These are phyloP conservation scores for Mycena metata DNA, from an alignment of 768 basidiomycete genomes.

Conservation along the genomic window DNA sequence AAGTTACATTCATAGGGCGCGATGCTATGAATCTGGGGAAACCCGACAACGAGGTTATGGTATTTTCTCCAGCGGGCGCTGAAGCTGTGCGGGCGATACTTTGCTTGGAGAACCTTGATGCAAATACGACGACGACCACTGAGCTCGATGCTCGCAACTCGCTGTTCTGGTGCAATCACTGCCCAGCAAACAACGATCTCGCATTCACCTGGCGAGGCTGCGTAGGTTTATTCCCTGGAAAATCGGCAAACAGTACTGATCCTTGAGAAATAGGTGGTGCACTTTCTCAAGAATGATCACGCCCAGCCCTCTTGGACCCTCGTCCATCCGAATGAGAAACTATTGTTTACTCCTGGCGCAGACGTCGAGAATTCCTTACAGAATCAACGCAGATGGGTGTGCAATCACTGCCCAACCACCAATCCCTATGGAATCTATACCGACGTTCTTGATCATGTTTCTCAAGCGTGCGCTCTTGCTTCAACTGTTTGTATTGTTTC, in stretches of 20 bases:
- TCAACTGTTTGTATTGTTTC: too few species aligned
- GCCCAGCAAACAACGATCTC: neutral
- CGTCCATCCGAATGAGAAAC: neutral
- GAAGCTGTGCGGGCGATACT: conserved; percentile 14
- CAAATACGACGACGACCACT: neutral
- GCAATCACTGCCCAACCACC: neutral
- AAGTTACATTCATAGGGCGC: conserved; percentile 4
- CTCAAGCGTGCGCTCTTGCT: neutral
- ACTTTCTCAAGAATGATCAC: conserved; percentile 1
- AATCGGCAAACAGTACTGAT: neutral
- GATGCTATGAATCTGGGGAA: conserved; percentile 6
- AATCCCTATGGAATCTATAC: neutral
- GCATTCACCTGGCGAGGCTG: conserved; percentile 22
- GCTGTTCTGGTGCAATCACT: conserved; percentile 14
- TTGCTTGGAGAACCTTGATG: conserved; percentile 3
- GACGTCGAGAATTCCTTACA: neutral
- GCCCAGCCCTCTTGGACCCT: conserved; percentile 9
- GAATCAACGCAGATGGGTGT: neutral
- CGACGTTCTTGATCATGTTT: conserved; percentile 3
- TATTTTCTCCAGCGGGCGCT: conserved; percentile 1
- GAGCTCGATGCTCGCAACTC: conserved; percentile 14
- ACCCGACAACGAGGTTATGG: neutral
- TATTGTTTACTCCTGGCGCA: neutral
- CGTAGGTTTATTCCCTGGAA: neutral
- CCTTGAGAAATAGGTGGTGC: neutral